phyloP scores from a whole-genome alignment of 164 flowering plant genomes.

The Echeveria elegans region DNA sequence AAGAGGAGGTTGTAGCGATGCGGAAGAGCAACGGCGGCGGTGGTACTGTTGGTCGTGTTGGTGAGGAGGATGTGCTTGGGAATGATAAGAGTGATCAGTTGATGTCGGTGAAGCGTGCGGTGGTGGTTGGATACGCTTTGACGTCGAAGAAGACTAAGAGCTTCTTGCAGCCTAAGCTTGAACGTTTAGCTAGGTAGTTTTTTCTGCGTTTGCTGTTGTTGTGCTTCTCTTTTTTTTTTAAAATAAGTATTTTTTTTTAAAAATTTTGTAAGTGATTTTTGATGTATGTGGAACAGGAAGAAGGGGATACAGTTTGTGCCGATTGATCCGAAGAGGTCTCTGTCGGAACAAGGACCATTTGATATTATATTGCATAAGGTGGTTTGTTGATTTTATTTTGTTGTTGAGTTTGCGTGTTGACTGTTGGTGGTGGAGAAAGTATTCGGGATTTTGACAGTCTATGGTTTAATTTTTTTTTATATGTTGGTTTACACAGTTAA shows the following conservation, averaged over 20 bases:
- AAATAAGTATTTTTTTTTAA: too few species aligned
- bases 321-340: slow-evolving; percentile 11
- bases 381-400: background rate
- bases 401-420: background rate
- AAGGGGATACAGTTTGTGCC: slow-evolving; percentile 12
- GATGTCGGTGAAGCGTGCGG: background rate
- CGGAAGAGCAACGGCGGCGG: slow-evolving; percentile 17
- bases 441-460: too few species aligned
- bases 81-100: background rate
- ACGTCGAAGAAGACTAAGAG: background rate
- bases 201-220: background rate
- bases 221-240: too few species aligned
- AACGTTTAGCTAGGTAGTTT: background rate
- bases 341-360: slow-evolving; percentile 12
- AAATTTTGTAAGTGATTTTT: background rate
- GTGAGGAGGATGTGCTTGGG: background rate
- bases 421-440: too few species aligned
- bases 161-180: slow-evolving; percentile 1
- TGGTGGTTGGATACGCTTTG: background rate
- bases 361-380: slow-evolving; percentile 12
- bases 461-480: background rate
- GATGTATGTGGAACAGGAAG: background rate
- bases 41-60: too few species aligned
- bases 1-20: slow-evolving; percentile 10
- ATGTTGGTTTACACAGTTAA: background rate